A percentile compares a stretch with the other conserved stretches of the same genome.
These are phyloP conservation scores for Sporisorium iseilematis-ciliati DNA, from an alignment of 1,284 basidiomycete genomes.

Conservation along the genomic window DNA sequence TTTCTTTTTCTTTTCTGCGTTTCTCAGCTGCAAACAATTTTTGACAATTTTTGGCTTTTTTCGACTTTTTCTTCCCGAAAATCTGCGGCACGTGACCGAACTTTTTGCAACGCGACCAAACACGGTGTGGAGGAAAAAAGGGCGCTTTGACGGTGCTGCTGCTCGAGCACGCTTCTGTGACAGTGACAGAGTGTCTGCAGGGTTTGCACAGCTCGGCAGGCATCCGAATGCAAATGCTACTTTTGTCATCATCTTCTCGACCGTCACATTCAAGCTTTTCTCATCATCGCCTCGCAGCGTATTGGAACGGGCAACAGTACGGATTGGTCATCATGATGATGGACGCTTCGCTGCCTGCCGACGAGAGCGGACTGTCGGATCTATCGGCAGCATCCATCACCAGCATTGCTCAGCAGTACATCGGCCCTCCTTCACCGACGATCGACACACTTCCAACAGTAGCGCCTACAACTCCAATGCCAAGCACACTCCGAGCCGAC, in stretches of 20 bases:
- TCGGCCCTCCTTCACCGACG: constrained; percentile 10
- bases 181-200: constrained; percentile 19
- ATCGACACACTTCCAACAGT: not conserved
- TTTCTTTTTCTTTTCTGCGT: constrained; percentile 12
- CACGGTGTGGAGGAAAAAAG: constrained; percentile 13
- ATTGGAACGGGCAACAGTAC: too few relatives aligned
- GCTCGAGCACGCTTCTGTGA: not conserved
- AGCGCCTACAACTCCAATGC: constrained; percentile 1
- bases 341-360: constrained; percentile 24
- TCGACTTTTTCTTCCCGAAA: constrained; percentile 1
- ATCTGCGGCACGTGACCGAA: constrained; percentile 24
- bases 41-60: constrained; percentile 6
- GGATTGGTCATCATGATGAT: constrained; percentile 11
- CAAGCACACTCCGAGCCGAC: not conserved
- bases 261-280: not conserved
- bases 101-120: constrained; percentile 29
- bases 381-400: constrained; percentile 33
- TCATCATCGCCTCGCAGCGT: not conserved
- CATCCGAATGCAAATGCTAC: not conserved
- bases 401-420: constrained; percentile 15
- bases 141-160: not conserved
- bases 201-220: constrained; percentile 23
- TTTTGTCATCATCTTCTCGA: constrained; percentile 2
- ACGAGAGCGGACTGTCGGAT: constrained; percentile 42
- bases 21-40: constrained; percentile 1